Evolutionary conservation across 1,284 basidiomycete species (phyloP).

Genomic region (Mycosarcoma mackinlayi): DNA sequence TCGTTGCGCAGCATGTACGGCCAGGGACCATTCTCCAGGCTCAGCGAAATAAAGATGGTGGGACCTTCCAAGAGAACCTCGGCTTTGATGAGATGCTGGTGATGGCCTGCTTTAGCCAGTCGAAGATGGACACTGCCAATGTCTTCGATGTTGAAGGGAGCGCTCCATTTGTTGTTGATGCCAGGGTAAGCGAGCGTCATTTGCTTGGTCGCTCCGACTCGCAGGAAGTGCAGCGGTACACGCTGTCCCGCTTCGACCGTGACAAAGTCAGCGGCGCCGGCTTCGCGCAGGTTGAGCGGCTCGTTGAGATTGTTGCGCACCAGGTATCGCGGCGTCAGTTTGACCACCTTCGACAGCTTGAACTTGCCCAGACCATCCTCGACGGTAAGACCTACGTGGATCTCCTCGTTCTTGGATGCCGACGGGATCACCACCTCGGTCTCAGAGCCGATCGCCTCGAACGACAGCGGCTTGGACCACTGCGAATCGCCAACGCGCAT

Average conservation of each 20-base stretch:
- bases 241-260: slow-evolving; percentile 72
- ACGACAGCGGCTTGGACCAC: slow-evolving; percentile 78
- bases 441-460: slow-evolving; percentile 89
- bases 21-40: slow-evolving; percentile 78
- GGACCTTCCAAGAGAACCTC: slow-evolving; percentile 88
- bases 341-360: slow-evolving; percentile 94
- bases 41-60: slow-evolving; percentile 86
- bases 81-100: slow-evolving; percentile 77
- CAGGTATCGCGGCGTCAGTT: slow-evolving; percentile 88
- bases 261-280: slow-evolving; percentile 73
- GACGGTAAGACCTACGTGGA: slow-evolving; percentile 90
- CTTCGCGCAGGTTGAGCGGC: slow-evolving; percentile 84
- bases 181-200: slow-evolving; percentile 87
- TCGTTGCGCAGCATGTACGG: slow-evolving; percentile 92
- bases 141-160: slow-evolving; percentile 91
- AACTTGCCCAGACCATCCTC: slow-evolving; percentile 90
- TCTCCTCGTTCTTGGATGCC: slow-evolving; percentile 78
- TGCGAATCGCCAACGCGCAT: slow-evolving; percentile 85
- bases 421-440: slow-evolving; percentile 82
- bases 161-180: slow-evolving; percentile 84
- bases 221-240: slow-evolving; percentile 78
- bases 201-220: slow-evolving; percentile 72
- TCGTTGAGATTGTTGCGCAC: slow-evolving; percentile 83
- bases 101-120: slow-evolving; percentile 69
- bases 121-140: slow-evolving; percentile 87